Conservation (phyloP, 2,329 filamentous ascomycete species). For the Blumeria graminis region DNA sequence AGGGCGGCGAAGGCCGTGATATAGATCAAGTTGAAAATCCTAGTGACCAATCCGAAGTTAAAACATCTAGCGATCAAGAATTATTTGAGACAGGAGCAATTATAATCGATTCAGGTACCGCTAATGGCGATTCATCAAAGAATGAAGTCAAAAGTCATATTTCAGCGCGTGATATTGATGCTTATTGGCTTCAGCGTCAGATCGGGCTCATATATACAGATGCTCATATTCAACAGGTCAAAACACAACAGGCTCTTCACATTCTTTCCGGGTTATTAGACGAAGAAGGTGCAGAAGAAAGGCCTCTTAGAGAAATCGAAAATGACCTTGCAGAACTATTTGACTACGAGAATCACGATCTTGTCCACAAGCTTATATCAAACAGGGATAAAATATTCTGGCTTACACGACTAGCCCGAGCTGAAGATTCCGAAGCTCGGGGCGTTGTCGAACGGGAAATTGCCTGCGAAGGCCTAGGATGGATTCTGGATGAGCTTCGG, state of each 20-base stretch:
- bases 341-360: slow-evolving; percentile 85
- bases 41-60: slow-evolving; percentile 23
- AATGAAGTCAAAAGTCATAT: slow-evolving; percentile 37
- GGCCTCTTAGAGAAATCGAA: slow-evolving; percentile 74
- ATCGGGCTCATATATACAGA: slow-evolving; percentile 76
- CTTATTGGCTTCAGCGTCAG: slow-evolving; percentile 88
- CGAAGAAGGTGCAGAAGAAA: slow-evolving; percentile 58
- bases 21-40: slow-evolving; percentile 25
- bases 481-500: slow-evolving; percentile 69
- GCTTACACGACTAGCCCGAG: slow-evolving; percentile 69
- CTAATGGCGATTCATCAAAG: slow-evolving; percentile 21
- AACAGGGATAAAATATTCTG: slow-evolving; percentile 91
- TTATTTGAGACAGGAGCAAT: slow-evolving; percentile 47
- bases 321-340: slow-evolving; percentile 98
- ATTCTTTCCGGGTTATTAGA: slow-evolving; percentile 58
- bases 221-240: slow-evolving; percentile 79
- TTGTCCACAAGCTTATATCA: slow-evolving; percentile 72
- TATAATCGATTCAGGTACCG: slow-evolving; percentile 49
- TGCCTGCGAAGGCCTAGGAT: slow-evolving; percentile 62
- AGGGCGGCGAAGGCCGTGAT: slow-evolving; percentile 32
- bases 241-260: slow-evolving; percentile 61
- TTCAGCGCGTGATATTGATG: slow-evolving; percentile 74
- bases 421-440: slow-evolving; percentile 55
- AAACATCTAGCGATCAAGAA: slow-evolving; percentile 24
- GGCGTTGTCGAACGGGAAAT: slow-evolving; percentile 72